phyloP scores from a whole-genome alignment of 2,329 filamentous ascomycete genomes.

The Beauveria pseudobassiana region DNA sequence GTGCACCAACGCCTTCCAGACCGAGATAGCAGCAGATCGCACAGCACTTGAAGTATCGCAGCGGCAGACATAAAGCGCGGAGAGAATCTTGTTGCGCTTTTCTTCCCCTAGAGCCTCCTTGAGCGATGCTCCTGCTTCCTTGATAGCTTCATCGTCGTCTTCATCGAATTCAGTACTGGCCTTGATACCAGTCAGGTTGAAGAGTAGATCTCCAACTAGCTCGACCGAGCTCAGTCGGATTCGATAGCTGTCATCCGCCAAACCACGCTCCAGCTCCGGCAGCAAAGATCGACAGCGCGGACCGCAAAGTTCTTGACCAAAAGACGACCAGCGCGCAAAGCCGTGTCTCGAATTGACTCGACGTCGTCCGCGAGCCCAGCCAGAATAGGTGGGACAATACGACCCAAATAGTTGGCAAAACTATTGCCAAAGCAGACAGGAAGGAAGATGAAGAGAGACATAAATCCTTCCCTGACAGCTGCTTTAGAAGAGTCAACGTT shows the following conservation, averaged over 20 bases:
- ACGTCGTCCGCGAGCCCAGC: constrained; percentile 91
- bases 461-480: constrained; percentile 92
- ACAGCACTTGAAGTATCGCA: constrained; percentile 93
- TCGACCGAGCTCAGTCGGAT: constrained; percentile 98
- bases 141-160: constrained; percentile 67
- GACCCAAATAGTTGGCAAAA: constrained; percentile 90
- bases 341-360: constrained; percentile 95
- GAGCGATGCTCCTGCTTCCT: constrained; percentile 86
- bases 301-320: constrained; percentile 98
- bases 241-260: constrained; percentile 95
- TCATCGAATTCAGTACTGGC: constrained; percentile 69
- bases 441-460: constrained; percentile 99
- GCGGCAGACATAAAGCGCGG: constrained; percentile 94
- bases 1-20: constrained; percentile 96
- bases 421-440: constrained; percentile 98
- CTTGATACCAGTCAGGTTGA: constrained; percentile 93
- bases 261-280: constrained; percentile 88
- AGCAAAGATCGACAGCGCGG: constrained; percentile 89
- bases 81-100: constrained; percentile 92
- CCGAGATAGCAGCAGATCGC: constrained; percentile 77
- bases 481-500: constrained; percentile 90
- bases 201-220: constrained; percentile 89
- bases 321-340: constrained; percentile 83
- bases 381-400: constrained; percentile 91
- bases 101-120: constrained; percentile 92